Percentiles rank a stretch among this genome's conserved stretches.
Evolutionary conservation across 2,329 filamentous ascomycete genomes (phyloP).

Genomic region (Myriosclerotinia scirpicola): DNA sequence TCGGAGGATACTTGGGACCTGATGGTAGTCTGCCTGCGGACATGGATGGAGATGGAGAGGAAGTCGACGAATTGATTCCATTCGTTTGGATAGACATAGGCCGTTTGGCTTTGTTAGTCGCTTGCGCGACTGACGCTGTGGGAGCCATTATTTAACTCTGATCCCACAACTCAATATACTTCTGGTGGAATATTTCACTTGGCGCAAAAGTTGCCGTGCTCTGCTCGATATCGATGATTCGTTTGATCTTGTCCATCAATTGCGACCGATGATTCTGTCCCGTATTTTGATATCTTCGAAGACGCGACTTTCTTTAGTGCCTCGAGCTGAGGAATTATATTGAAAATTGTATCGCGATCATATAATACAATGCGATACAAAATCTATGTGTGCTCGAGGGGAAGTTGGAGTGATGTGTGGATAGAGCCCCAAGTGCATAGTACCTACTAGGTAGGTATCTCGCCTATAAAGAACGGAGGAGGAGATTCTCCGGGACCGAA

Average conservation of each 20-base stretch:
- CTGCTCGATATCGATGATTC: conserved; percentile 15
- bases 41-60: conserved; percentile 50
- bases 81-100: conserved; percentile 56
- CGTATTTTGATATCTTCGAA: neutral
- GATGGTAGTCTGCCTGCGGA: conserved; percentile 57
- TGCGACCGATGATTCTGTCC: neutral
- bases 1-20: conserved; percentile 52
- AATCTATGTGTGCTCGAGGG: conserved; percentile 15
- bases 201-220: conserved; percentile 14
- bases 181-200: neutral
- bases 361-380: conserved; percentile 15
- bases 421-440: neutral
- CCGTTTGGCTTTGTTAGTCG: conserved; percentile 62
- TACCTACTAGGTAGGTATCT: too few relatives aligned
- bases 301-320: neutral
- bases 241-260: conserved; percentile 14
- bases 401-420: conserved; percentile 17
- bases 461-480: too few relatives aligned
- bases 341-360: neutral
- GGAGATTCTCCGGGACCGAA: too few relatives aligned
- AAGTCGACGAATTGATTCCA: conserved; percentile 50
- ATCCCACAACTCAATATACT: neutral
- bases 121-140: conserved; percentile 35
- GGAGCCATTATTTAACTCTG: conserved; percentile 36
- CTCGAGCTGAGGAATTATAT: neutral